Evolutionary conservation across 2,329 filamentous ascomycete genomes (phyloP).

Genomic region (Colletotrichum aenigma): DNA sequence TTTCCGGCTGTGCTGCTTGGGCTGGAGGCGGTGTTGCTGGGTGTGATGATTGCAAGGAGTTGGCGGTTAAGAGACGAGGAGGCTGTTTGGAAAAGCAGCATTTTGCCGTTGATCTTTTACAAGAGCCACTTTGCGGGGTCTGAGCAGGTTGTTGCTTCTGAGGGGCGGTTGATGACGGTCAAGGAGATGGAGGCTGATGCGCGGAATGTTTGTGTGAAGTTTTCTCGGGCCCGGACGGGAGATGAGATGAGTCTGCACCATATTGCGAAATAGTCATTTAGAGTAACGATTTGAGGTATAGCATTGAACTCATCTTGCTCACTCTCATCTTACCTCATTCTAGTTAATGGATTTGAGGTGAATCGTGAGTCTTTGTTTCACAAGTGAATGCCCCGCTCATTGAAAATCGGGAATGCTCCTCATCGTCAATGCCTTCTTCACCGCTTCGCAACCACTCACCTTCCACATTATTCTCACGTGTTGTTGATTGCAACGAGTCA

Average conservation of each 20-base stretch:
- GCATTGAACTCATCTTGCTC: not conserved
- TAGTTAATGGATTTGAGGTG: not conserved
- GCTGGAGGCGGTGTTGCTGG: not conserved
- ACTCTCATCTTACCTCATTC: not conserved
- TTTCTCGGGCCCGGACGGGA: accelerated
- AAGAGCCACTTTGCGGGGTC: not conserved
- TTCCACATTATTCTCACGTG: not conserved
- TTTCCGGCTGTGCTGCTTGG: not conserved
- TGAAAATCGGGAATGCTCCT: not conserved
- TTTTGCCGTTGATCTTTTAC: not conserved
- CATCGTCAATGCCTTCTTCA: not conserved
- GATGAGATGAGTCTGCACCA: not conserved
- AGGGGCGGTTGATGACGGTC: not conserved
- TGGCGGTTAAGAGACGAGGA: not conserved
- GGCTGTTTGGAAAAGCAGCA: not conserved
- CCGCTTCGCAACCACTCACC: not conserved
- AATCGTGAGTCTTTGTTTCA: not conserved
- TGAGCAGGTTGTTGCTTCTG: accelerated
- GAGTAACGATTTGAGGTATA: accelerated
- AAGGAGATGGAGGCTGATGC: not conserved
- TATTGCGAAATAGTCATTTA: not conserved
- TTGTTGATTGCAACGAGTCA: not conserved
- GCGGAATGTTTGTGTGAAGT: not conserved
- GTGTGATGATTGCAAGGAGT: not conserved
- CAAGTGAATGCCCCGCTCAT: not conserved